phyloP scores from a whole-genome alignment of 768 basidiomycete species.

The Pleurotus pulmonarius region DNA sequence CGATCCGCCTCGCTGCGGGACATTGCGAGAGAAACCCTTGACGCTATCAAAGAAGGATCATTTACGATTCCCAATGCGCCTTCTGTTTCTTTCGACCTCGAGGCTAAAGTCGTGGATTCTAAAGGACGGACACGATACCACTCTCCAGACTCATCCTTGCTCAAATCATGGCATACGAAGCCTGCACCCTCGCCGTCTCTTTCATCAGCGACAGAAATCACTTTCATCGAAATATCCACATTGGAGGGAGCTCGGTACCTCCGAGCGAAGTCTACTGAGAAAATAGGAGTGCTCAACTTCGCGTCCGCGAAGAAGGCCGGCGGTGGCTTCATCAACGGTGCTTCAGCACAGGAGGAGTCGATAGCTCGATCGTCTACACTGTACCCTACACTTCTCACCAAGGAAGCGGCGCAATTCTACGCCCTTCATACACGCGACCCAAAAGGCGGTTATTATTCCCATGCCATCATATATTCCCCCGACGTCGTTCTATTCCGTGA shows the following conservation, averaged over 20 bases:
- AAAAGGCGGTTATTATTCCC: slow-evolving; percentile 63
- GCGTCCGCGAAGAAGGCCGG: slow-evolving; percentile 74
- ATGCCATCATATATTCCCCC: slow-evolving; percentile 77
- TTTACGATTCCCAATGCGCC: slow-evolving; percentile 22
- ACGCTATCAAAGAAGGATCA: slow-evolving; percentile 43
- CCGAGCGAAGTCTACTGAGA: slow-evolving; percentile 15
- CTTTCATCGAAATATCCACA: slow-evolving; percentile 60
- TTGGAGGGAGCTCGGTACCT: slow-evolving; percentile 53
- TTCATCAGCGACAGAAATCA: slow-evolving; percentile 27
- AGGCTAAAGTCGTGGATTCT: slow-evolving; percentile 19
- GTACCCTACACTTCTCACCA: slow-evolving; percentile 56
- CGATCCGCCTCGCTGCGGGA: slow-evolving; percentile 26
- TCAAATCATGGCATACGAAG: slow-evolving; percentile 40
- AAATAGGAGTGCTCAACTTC: slow-evolving; percentile 70
- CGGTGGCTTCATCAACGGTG: slow-evolving; percentile 71
- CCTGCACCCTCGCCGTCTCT: slow-evolving; percentile 7
- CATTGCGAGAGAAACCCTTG: slow-evolving; percentile 51
- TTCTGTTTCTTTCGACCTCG: slow-evolving; percentile 23
- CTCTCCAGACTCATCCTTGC: slow-evolving; percentile 36
- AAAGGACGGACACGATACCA: slow-evolving; percentile 49
- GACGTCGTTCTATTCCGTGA: slow-evolving; percentile 58
- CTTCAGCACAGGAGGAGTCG: slow-evolving; percentile 78
- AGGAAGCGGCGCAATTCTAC: slow-evolving; percentile 58
- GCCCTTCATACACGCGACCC: slow-evolving; percentile 45
- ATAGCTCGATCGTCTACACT: slow-evolving; percentile 75